Conservation (phyloP, 2,329 filamentous ascomycete genomes). For the Metarhizium humberi region DNA sequence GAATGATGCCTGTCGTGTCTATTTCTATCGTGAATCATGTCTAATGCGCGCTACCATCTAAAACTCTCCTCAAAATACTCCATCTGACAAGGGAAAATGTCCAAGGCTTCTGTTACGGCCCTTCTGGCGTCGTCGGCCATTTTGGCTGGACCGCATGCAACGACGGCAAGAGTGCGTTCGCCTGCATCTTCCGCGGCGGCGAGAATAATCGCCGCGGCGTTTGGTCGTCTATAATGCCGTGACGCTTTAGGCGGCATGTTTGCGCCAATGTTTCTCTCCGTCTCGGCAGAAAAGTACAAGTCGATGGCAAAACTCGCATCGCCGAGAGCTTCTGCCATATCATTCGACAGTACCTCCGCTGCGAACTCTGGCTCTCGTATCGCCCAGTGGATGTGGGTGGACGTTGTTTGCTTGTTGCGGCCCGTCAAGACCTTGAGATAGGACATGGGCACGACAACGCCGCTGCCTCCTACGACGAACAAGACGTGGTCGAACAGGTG, state of each 20-base stretch:
- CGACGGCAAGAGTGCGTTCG: constrained; percentile 25
- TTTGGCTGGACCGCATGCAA: constrained; percentile 33
- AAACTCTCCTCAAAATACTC: constrained; percentile 11
- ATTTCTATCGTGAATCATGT: neutral
- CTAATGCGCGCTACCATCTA: constrained; percentile 6
- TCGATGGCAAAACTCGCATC: constrained; percentile 22
- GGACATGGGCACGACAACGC: constrained; percentile 32
- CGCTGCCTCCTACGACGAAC: constrained; percentile 36
- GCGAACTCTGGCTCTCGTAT: constrained; percentile 31
- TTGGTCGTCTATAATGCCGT: constrained; percentile 19
- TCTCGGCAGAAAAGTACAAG: constrained; percentile 24
- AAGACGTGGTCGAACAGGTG: constrained; percentile 28
- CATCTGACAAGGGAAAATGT: constrained; percentile 10
- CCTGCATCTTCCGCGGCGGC: constrained; percentile 13
- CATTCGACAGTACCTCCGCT: constrained; percentile 21
- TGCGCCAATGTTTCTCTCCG: neutral
- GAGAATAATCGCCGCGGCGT: constrained; percentile 22
- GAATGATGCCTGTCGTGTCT: neutral
- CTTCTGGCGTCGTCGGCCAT: constrained; percentile 34
- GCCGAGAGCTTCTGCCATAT: constrained; percentile 20
- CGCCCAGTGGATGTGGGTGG: constrained; percentile 32
- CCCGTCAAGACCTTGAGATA: constrained; percentile 23
- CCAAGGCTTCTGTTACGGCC: constrained; percentile 23
- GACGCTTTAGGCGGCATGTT: constrained; percentile 12
- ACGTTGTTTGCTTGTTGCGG: constrained; percentile 7